Evolutionary conservation across 441 rosid species (phyloP), one percentile per base, ranked within the genome.

Genomic region (Gossypium laxum): DNA sequence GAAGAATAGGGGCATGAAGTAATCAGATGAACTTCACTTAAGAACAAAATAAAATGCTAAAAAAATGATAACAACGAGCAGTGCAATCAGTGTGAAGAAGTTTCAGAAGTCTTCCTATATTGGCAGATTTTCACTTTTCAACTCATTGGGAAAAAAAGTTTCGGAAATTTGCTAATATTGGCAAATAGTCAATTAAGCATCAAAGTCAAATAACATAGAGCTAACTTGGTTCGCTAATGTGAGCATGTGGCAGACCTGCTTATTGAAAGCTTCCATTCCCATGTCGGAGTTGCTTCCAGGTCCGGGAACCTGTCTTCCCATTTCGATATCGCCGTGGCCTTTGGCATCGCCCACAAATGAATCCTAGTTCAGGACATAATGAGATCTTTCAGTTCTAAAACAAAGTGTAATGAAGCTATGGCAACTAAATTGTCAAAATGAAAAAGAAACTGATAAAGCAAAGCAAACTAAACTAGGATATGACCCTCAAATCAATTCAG

Each of bases 181-280:
- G 38, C 63, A n/a, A 22, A 54, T 32, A 61, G 66, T 15, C 17
- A 64, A 43, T 64, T 50, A 7, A 32, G 28, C 21, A 38, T 18
- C 15, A 34, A n/a, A 34, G 14, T 38, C 51, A 63, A 38, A 26
- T 38, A 64, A 22, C 11, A 64, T 4, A 45, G 15, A 10, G n/a
- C 64, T n/a, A n/a, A 56, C n/a, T 58, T 3, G 7, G 7, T 30
- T 15, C 17, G 28, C 28, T 51, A 10, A 30, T 5, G 30, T 32
- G 11, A 19, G 58, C 34, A 67, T 2, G 21, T 5, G 17, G 14
- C 21, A 55, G 61, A 86, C 91, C 90, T 87, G 90, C 80, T 82
- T 86, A 71, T 85, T 77, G 82, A 89, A 89, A 77, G 85, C 78
- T 64, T 85, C 89, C 82, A 87, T 82, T 76, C 89, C 93, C 83